Evolutionary conservation across 2,329 filamentous ascomycete species (phyloP).

Genomic region (Erysiphe pulchra): DNA sequence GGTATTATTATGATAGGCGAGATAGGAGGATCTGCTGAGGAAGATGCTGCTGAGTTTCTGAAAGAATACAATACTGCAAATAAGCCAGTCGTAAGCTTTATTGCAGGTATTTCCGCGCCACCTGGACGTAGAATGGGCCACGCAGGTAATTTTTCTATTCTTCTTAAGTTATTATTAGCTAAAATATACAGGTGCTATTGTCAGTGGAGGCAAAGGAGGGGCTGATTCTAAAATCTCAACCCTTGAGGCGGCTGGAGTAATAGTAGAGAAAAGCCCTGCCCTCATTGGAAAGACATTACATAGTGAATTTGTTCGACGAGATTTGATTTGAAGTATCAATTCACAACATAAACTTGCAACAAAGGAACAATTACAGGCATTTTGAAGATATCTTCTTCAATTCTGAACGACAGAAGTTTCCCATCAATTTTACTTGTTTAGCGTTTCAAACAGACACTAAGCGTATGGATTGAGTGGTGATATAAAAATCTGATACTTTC

Average conservation of each 20-base stretch:
- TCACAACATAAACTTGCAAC: background rate
- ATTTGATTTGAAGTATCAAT: conserved; percentile 44
- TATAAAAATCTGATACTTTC: no score
- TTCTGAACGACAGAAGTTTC: no score
- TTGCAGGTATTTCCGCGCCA: conserved; percentile 91
- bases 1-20: conserved; percentile 99
- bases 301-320: conserved; percentile 84
- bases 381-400: no score
- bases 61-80: conserved; percentile 73
- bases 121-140: conserved; percentile 96
- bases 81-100: conserved; percentile 95
- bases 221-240: conserved; percentile 96
- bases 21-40: conserved; percentile 91
- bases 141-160: conserved; percentile 32
- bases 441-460: no score
- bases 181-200: conserved; percentile 40
- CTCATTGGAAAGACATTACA: conserved; percentile 79
- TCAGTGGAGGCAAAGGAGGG: conserved; percentile 89
- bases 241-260: conserved; percentile 74
- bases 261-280: conserved; percentile 88
- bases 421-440: no score
- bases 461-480: no score
- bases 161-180: conserved; percentile 1
- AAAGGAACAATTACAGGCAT: no score
- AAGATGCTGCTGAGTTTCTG: conserved; percentile 93